Evolutionary conservation across 305 asterid species (phyloP).

Genomic region (Plantago coronopus): DNA sequence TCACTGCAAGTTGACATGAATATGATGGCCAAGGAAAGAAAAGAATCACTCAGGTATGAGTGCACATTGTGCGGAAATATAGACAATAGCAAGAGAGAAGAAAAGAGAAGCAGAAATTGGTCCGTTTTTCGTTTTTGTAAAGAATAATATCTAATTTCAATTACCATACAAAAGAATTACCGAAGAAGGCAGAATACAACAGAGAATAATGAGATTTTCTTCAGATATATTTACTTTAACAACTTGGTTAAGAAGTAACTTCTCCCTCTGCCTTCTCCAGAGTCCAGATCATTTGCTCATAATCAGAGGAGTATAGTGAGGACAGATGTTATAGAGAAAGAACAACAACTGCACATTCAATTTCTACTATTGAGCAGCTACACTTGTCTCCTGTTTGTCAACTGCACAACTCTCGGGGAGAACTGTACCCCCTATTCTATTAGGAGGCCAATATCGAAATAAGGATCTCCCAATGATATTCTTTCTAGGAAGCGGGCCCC

Average conservation of each 20-base stretch:
- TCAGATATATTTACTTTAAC: background rate
- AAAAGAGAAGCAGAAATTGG: background rate
- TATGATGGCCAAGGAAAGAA: no score
- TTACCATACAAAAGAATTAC: constrained; percentile 13
- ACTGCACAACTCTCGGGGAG: constrained; percentile 53
- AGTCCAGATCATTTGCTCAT: background rate
- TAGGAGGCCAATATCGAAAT: constrained; percentile 91
- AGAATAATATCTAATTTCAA: background rate
- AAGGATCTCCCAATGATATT: constrained; percentile 86
- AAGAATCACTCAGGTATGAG: background rate
- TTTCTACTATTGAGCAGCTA: constrained; percentile 37
- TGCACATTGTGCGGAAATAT: background rate
- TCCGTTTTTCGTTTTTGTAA: background rate
- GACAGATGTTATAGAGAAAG: background rate
- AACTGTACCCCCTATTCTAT: constrained; percentile 70
- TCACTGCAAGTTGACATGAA: no score
- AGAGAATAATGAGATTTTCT: background rate
- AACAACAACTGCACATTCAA: constrained; percentile 20
- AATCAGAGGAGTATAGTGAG: constrained; percentile 4
- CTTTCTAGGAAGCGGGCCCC: constrained; percentile 94
- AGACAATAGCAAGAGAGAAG: background rate
- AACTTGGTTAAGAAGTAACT: background rate
- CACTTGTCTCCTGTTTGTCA: constrained; percentile 42
- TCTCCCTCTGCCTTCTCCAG: background rate
- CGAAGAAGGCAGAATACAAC: constrained; percentile 2